Evolutionary conservation across 805 yeast species (phyloP).

Genomic region (Wickerhamiella azyma): DNA sequence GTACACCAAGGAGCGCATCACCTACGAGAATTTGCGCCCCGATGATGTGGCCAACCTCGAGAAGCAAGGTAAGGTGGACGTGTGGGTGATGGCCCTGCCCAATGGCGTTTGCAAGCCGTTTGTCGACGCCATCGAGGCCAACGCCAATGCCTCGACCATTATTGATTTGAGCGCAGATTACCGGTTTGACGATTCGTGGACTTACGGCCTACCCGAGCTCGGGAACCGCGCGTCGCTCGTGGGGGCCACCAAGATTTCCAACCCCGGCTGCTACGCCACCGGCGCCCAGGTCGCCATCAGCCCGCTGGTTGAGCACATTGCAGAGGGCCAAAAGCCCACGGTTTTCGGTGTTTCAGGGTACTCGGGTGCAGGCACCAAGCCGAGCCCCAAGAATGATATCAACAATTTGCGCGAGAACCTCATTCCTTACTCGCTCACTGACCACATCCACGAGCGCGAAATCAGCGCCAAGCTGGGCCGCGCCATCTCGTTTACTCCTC

Average conservation of each 20-base stretch:
- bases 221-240: slow-evolving; percentile 53
- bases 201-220: slow-evolving; percentile 90
- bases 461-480: slow-evolving; percentile 67
- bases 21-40: slow-evolving; percentile 71
- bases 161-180: slow-evolving; percentile 92
- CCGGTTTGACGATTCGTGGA: slow-evolving; percentile 88
- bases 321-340: slow-evolving; percentile 54
- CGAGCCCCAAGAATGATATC: slow-evolving; percentile 87
- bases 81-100: slow-evolving; percentile 99
- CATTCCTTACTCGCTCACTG: slow-evolving; percentile 90
- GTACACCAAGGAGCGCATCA: slow-evolving; percentile 66
- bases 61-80: slow-evolving; percentile 63
- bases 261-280: slow-evolving; percentile 99
- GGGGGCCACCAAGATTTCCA: slow-evolving; percentile 67
- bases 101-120: slow-evolving; percentile 78
- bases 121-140: slow-evolving; percentile 33
- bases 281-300: slow-evolving; percentile 89
- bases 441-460: slow-evolving; percentile 93
- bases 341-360: slow-evolving; percentile 95
- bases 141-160: slow-evolving; percentile 58
- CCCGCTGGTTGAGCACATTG: slow-evolving; percentile 54
- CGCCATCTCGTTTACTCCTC: slow-evolving; percentile 84
- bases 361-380: slow-evolving; percentile 99
- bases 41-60: slow-evolving; percentile 78
- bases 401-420: slow-evolving; percentile 62